phyloP scores from a whole-genome alignment of 495 filamentous ascomycete genomes.

The Penicillium canariense region DNA sequence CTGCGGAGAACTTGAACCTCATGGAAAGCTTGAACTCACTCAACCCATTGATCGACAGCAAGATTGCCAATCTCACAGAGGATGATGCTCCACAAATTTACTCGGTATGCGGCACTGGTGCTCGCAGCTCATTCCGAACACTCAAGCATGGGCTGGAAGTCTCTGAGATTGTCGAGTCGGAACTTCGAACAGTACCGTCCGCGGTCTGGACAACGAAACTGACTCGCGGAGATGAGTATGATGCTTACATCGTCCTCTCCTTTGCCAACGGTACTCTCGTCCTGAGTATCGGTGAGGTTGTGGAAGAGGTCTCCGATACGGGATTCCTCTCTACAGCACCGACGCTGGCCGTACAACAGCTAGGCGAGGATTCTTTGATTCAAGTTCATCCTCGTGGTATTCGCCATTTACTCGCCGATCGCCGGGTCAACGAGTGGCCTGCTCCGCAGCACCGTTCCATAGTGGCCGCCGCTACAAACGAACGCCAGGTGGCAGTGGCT shows the following conservation, averaged over 20 bases:
- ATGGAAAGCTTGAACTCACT: constrained; percentile 85
- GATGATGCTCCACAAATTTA: constrained; percentile 98
- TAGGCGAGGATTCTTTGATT: constrained; percentile 88
- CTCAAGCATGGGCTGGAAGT: constrained; percentile 91
- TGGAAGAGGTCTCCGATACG: constrained; percentile 90
- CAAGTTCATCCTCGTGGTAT: constrained; percentile 97
- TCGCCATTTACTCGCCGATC: constrained; percentile 76
- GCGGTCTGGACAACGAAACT: constrained; percentile 95
- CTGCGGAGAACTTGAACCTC: constrained; percentile 72
- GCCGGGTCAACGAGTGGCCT: constrained; percentile 89
- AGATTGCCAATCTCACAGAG: constrained; percentile 80
- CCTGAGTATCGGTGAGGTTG: constrained; percentile 91
- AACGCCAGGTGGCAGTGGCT: constrained; percentile 88
- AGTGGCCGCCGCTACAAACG: constrained; percentile 92
- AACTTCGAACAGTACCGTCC: constrained; percentile 79
- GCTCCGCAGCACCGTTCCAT: constrained; percentile 91
- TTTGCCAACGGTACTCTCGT: constrained; percentile 75
- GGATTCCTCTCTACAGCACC: constrained; percentile 84
- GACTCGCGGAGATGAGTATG: constrained; percentile 76
- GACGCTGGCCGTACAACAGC: constrained; percentile 87
- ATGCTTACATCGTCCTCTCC: constrained; percentile 74
- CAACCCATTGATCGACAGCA: constrained; percentile 88
- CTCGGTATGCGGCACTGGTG: constrained; percentile 81
- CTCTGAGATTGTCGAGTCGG: constrained; percentile 88
- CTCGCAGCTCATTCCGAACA: constrained; percentile 83